Evolutionary conservation across 495 filamentous ascomycete genomes (phyloP).

Genomic region (Collariella sp.): DNA sequence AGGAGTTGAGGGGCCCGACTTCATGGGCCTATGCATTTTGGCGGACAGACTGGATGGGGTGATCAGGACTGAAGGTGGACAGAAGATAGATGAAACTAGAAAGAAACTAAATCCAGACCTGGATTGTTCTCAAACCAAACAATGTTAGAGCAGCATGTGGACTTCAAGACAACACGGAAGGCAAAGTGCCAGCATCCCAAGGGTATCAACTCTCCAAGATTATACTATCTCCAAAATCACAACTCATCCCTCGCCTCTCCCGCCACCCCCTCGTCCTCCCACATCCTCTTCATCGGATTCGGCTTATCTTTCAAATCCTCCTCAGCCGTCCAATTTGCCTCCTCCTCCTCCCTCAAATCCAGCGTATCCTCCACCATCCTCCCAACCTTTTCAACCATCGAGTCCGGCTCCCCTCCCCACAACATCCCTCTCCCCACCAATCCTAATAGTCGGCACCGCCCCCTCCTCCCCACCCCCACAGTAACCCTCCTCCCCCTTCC

Average conservation of each 20-base stretch:
- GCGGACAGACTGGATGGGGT: no score
- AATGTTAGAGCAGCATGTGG: no score
- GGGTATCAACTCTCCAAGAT: slow-evolving; percentile 7
- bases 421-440: slow-evolving; percentile 1
- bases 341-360: slow-evolving; percentile 11
- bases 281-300: slow-evolving; percentile 69
- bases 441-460: neutral
- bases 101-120: no score
- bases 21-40: no score
- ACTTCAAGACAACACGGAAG: no score
- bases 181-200: no score
- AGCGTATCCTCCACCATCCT: slow-evolving; percentile 41
- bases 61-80: no score
- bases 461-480: slow-evolving; percentile 16
- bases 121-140: no score
- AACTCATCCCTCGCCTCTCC: slow-evolving; percentile 31
- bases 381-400: slow-evolving; percentile 41
- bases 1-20: no score
- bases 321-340: slow-evolving; percentile 9
- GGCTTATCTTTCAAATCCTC: slow-evolving; percentile 35
- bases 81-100: no score
- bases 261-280: slow-evolving; percentile 45
- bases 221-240: slow-evolving; percentile 10
- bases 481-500: slow-evolving; percentile 42
- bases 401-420: slow-evolving; percentile 21